Base-by-base conservation (phyloP, 768 basidiomycete species). In the Kwoniella sp. region DNA sequence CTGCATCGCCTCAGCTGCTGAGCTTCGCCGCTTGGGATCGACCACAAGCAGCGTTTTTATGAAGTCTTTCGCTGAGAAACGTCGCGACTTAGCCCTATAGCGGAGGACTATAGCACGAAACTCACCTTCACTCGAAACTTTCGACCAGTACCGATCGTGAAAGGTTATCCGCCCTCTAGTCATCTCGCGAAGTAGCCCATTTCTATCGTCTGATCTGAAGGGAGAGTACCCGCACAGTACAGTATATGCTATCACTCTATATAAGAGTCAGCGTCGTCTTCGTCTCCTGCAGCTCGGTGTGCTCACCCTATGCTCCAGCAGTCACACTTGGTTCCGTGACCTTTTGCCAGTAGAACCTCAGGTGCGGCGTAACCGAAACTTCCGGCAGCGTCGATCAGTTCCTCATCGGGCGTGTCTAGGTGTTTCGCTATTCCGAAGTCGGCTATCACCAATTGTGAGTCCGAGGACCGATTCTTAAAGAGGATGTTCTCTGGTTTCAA, bases 401-500 rank as follows among this genome's bases (percentile, higher is more conserved):
- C 59, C 46, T 73, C 68, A 22, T 71, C 71, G 7, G 56, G 48
- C 9, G 55, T 46, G 26, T 66, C 66, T 11, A 76, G 55, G 46
- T 75, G 74, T 39, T 69, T 70, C 0, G 76, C 76, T 29, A 99
- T 96, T 60, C 95, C 95, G 67, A 99, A 99, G 74, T 98, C 95
- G 5, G 84, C 92, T 36, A 98, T 90, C 50, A 99, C 92, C 43
- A 98, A 80, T 58, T 86, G 86, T n/a, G 87, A 88, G 15, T 85
- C 79, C 9, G 79, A 69, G 2, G 82, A 85, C 59, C 79, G 83
- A 4, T 87, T 88, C 33, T 88, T 83, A 70, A 89, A 96, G 3
- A 99, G 79, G 53, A 99, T 92, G 70, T 98, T 98, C 75, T 99
- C 95, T 0, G 95, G 95, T 72, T 96, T 98, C 56, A 99, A 81